Evolutionary conservation across 2,329 filamentous ascomycete species (phyloP), one percentile per base, ranked within the genome.

Genomic region (Epichloe coenophiala): DNA sequence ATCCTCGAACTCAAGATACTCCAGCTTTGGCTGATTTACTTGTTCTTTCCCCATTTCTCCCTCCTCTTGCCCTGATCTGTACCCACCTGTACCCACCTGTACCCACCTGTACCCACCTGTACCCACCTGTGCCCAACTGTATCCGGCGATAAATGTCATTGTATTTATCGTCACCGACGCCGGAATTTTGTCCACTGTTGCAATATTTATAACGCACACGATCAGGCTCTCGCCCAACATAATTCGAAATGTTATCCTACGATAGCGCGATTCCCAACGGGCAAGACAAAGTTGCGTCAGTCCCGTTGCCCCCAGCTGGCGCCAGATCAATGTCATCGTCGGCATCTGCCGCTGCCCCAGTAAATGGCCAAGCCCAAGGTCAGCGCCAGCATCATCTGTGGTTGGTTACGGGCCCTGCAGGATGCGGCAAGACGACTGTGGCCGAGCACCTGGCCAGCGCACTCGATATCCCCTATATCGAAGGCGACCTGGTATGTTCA

Each of bases 361-460:
- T 52, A 35, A 59, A 58, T 43, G 48, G 50, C 5, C 50, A 43
- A 4, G 55, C 60, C 17, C 47, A 54, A 49, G 64, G 65, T 51
- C 64, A 72, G 50, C 65, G 65, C 49, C 65, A 72, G 52, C 81
- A 83, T 60, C 85, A 89, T 65, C 88, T 90, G 62, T 90, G 84
- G 84, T 74, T 90, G 53, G 80, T 90, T 48, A 88, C 84, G 1
- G 86, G 86, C 31, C 86, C 86, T 48, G 85, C 86, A 42, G 86
- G 86, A 31, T 88, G 83, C 61, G 86, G 86, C 53, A 90, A 90
- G 72, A 86, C 80, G 51, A 89, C 85, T 1, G 77, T 90, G 31
- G 86, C 84, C 42, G 71, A 80, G 58, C 72, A 80, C 61, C 66
- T 90, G 42, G 77, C 84, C 42, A 67, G 74, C 21, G 65, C 75